phyloP scores from a whole-genome alignment of 2,329 filamentous ascomycete genomes.

The Laburnicola sp. region DNA sequence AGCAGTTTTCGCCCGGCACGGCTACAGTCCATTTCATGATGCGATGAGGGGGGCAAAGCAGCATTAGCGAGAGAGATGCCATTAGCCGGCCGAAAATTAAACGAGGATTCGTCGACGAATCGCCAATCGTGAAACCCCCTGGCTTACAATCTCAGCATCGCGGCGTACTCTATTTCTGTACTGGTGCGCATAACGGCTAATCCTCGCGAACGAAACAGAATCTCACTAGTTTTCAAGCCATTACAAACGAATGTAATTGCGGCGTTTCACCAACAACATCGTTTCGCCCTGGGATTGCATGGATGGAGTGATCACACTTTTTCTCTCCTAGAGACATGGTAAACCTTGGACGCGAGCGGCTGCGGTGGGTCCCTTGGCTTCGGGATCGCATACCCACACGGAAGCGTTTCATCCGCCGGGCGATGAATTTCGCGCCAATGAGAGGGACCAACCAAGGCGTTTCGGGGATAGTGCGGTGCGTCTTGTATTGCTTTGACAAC shows the following conservation, averaged over 20 bases:
- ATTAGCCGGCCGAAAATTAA: not conserved
- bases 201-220: slow-evolving; percentile 1
- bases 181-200: not conserved
- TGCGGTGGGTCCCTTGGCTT: slow-evolving; percentile 1
- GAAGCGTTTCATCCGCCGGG: not conserved
- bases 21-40: not conserved
- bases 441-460: not conserved
- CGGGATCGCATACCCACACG: not conserved
- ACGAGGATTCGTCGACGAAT: no score
- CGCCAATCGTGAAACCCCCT: not conserved
- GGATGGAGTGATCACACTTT: slow-evolving; percentile 1
- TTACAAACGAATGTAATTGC: not conserved
- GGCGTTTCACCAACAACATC: not conserved
- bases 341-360: slow-evolving; percentile 3
- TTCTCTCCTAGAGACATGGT: not conserved
- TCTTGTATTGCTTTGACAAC: not conserved
- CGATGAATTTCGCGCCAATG: slow-evolving; percentile 6
- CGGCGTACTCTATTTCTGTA: not conserved
- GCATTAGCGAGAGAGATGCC: not conserved
- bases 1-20: no score
- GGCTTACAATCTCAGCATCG: not conserved
- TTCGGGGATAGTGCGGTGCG: not conserved
- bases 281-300: slow-evolving; percentile 1
- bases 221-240: not conserved
- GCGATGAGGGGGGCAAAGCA: not conserved